A percentile compares a stretch with the other conserved stretches of the same genome.
phyloP scores from a whole-genome alignment of 106 monocot genomes.

The Platanthera zijinensis region DNA sequence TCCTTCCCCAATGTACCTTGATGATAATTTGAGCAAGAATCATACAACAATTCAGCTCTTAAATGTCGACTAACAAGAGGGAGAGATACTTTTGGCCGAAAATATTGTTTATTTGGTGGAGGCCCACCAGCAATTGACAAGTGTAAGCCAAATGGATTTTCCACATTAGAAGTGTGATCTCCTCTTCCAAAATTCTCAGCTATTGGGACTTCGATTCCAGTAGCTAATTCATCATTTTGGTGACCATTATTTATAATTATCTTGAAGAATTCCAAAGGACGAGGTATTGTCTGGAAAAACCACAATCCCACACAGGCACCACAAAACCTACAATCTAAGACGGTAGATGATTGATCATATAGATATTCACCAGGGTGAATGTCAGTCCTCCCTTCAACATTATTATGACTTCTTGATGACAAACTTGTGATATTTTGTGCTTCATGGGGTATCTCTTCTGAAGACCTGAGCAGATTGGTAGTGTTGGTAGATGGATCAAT shows the following conservation, averaged over 20 bases:
- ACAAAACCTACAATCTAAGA: constrained; percentile 78
- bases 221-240: constrained; percentile 16
- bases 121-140: constrained; percentile 90
- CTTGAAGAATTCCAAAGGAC: constrained; percentile 67
- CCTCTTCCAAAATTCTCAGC: constrained; percentile 6
- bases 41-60: constrained; percentile 34
- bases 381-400: constrained; percentile 10
- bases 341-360: constrained; percentile 68
- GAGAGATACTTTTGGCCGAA: constrained; percentile 71
- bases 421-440: constrained; percentile 14
- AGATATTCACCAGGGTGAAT: constrained; percentile 16
- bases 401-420: constrained; percentile 11
- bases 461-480: constrained; percentile 17
- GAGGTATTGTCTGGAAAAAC: constrained; percentile 41
- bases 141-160: constrained; percentile 26
- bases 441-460: constrained; percentile 11
- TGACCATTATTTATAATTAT: constrained; percentile 30
- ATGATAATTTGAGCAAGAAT: constrained; percentile 5
- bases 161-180: constrained; percentile 8
- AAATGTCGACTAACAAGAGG: constrained; percentile 80
- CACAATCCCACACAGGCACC: constrained; percentile 89
- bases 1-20: constrained; percentile 5
- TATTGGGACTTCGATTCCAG: constrained; percentile 11
- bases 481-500: constrained; percentile 1
- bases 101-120: constrained; percentile 65